Evolutionary conservation across 139 green algal species (phyloP).

Genomic region (Spirogloea muscicola): DNA sequence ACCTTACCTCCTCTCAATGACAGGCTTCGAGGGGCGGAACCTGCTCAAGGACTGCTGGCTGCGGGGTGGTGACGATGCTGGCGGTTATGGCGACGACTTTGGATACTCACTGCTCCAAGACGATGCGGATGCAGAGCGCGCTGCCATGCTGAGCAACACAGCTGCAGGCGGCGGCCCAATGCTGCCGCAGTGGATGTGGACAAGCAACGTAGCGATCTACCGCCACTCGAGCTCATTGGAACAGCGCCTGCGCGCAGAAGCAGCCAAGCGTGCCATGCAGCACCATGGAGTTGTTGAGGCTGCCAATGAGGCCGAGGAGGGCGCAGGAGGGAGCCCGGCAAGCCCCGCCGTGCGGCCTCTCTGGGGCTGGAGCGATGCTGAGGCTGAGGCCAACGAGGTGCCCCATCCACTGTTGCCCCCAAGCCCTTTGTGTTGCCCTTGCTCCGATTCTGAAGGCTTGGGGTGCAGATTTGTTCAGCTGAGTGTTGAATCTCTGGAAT

Average conservation of each 20-base stretch:
- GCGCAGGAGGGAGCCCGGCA: background rate
- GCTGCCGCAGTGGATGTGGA: constrained; percentile 45
- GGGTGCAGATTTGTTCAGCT: background rate
- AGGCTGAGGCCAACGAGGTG: constrained; percentile 9
- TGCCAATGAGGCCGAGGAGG: background rate
- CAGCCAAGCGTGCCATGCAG: background rate
- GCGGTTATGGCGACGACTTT: background rate
- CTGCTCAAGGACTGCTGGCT: background rate
- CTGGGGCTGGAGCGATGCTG: constrained; percentile 44
- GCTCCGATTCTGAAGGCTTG: background rate
- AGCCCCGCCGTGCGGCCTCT: constrained; percentile 9
- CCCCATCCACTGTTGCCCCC: background rate
- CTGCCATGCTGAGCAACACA: too few species aligned
- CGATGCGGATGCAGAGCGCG: too few species aligned
- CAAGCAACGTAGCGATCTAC: constrained; percentile 11
- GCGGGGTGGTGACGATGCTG: background rate
- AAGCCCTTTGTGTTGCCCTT: background rate
- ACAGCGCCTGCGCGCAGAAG: background rate
- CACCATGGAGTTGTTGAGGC: background rate
- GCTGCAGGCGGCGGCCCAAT: background rate
- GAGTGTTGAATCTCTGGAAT: background rate
- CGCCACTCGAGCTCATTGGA: background rate
- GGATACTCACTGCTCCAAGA: too few species aligned
- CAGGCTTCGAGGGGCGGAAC: background rate
- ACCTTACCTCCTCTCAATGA: background rate